Percentiles rank a stretch among this genome's conserved stretches.
phyloP scores from a whole-genome alignment of 2,329 filamentous ascomycete genomes.

The Calonectria ilicicola region DNA sequence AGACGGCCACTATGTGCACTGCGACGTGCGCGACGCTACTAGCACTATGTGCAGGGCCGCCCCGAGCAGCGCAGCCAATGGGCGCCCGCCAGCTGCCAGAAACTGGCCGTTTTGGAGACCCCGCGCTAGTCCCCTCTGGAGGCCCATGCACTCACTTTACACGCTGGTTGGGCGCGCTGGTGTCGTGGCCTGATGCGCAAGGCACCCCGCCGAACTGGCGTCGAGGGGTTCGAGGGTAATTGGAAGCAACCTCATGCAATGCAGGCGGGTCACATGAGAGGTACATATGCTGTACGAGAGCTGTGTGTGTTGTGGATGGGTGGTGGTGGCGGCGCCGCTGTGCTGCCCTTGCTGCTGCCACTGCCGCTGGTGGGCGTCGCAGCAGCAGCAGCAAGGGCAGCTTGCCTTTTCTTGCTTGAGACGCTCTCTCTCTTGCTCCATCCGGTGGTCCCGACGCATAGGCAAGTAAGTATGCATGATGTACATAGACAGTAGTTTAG shows the following conservation, averaged over 20 bases:
- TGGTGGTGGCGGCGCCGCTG: neutral
- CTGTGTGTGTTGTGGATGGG: neutral
- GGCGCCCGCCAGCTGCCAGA: conserved; percentile 34
- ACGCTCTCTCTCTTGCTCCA: no score
- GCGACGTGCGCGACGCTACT: no score
- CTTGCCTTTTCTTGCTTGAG: neutral
- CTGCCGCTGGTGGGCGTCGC: neutral
- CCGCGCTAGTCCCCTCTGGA: conserved; percentile 30
- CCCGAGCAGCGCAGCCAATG: conserved; percentile 32
- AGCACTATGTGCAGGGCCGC: neutral
- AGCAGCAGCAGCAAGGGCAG: neutral
- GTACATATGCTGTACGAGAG: neutral
- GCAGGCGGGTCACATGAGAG: conserved; percentile 1
- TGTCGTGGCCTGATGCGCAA: conserved; percentile 39
- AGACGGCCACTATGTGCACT: no score
- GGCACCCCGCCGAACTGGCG: conserved; percentile 37
- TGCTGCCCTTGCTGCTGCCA: no score
- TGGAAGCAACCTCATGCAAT: conserved; percentile 1
- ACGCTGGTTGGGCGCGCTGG: conserved; percentile 30
- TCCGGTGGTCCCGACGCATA: neutral
- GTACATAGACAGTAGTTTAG: no score
- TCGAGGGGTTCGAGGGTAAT: conserved; percentile 1
- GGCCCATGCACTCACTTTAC: conserved; percentile 35
- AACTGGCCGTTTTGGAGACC: conserved; percentile 36
- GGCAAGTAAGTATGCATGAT: no score